Conservation (phyloP, 192 early-diverging fungal species). For the Piromyces finnis region DNA sequence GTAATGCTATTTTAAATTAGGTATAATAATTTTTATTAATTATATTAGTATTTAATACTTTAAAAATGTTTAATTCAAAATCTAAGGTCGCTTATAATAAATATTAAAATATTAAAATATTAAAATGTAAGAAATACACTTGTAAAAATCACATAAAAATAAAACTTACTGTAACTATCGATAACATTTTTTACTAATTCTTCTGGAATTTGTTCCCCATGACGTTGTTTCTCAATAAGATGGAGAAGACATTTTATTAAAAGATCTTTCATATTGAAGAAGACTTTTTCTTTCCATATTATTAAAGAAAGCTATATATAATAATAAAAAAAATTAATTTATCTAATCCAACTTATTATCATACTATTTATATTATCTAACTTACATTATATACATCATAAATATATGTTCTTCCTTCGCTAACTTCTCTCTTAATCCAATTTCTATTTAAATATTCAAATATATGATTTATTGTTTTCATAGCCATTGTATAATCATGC, state of each 20-base stretch:
- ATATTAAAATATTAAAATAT: no score
- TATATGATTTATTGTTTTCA: conserved; percentile 69
- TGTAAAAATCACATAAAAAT: no score
- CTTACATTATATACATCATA: conserved; percentile 86
- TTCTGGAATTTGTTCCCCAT: conserved; percentile 79
- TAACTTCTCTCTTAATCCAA: conserved; percentile 93
- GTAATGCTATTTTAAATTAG: neutral
- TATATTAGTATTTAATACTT: neutral
- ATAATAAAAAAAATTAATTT: neutral
- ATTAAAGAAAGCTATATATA: conserved; percentile 48
- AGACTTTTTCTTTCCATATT: conserved; percentile 70
- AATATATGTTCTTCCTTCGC: conserved; percentile 72
- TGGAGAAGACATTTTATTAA: conserved; percentile 62
- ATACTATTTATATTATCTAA: no score
- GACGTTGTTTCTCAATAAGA: conserved; percentile 61
- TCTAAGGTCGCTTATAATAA: no score
- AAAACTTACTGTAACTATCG: conserved; percentile 65
- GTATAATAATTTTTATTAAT: neutral
- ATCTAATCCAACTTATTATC: no score
- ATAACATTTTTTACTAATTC: conserved; percentile 71
- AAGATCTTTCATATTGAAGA: conserved; percentile 42
- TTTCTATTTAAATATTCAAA: conserved; percentile 91
- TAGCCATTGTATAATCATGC: conserved; percentile 72
- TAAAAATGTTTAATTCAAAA: no score
- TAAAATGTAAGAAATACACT: no score